Evolutionary conservation across 257 asterid species (phyloP).

Genomic region (Solanum corneliomulleri): DNA sequence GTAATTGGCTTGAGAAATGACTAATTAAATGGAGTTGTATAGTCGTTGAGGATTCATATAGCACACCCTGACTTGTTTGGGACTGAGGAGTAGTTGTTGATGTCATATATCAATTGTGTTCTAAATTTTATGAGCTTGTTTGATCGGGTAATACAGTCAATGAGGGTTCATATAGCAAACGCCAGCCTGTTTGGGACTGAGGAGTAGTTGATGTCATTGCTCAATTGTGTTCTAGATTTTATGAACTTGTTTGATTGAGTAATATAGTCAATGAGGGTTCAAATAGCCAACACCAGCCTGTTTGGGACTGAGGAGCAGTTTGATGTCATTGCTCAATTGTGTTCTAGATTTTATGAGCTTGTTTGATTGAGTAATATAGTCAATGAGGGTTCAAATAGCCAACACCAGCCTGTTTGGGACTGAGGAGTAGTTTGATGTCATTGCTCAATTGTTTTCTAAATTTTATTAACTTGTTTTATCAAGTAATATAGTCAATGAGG

Average conservation of each 20-base stretch:
- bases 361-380: neutral
- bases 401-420: neutral
- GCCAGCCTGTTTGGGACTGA: no score
- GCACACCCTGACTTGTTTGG: neutral
- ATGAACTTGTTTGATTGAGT: no score
- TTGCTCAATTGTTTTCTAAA: neutral
- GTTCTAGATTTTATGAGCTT: neutral
- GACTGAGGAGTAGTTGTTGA: neutral
- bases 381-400: neutral
- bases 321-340: neutral
- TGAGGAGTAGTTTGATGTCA: neutral
- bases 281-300: no score
- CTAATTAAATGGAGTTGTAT: neutral
- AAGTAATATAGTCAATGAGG: no score
- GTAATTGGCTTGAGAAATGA: neutral
- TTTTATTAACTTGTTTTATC: no score
- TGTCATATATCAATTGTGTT: neutral
- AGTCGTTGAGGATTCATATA: neutral
- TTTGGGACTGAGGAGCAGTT: no score
- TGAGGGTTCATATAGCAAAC: no score
- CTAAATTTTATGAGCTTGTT: no score
- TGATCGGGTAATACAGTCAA: no score
- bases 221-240: no score
- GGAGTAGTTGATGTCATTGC: no score
- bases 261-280: no score